Evolutionary conservation across 2,329 filamentous ascomycete genomes (phyloP).

Genomic region (Aspergillus thermomutatus): DNA sequence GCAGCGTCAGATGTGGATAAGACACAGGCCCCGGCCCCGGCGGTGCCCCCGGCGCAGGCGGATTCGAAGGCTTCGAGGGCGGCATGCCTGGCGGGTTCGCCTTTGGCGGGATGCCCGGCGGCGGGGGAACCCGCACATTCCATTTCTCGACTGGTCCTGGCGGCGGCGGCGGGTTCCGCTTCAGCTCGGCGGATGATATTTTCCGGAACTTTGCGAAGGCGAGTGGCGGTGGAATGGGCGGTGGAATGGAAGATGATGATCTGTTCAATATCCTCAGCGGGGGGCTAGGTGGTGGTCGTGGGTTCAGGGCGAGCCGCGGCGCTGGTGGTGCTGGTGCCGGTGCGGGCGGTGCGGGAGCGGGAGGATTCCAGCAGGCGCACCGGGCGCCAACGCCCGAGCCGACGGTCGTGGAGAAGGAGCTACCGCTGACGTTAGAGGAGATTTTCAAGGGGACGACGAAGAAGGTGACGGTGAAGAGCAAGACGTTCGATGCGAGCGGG

Average conservation of each 20-base stretch:
- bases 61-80: slow-evolving; percentile 58
- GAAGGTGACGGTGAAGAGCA: slow-evolving; percentile 98
- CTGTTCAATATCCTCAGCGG: slow-evolving; percentile 52
- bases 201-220: slow-evolving; percentile 78
- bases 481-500: slow-evolving; percentile 80
- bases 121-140: slow-evolving; percentile 47
- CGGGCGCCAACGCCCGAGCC: slow-evolving; percentile 69
- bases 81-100: slow-evolving; percentile 55
- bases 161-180: slow-evolving; percentile 70
- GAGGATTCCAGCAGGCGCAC: slow-evolving; percentile 28
- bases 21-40: slow-evolving; percentile 64
- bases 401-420: slow-evolving; percentile 80
- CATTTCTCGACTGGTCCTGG: slow-evolving; percentile 49
- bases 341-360: neutral
- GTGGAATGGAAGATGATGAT: slow-evolving; percentile 54
- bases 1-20: no score
- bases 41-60: slow-evolving; percentile 50
- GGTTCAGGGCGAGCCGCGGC: slow-evolving; percentile 27
- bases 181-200: slow-evolving; percentile 78
- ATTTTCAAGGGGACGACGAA: slow-evolving; percentile 83
- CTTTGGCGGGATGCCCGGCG: slow-evolving; percentile 50
- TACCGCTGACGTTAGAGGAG: slow-evolving; percentile 82
- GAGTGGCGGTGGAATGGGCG: slow-evolving; percentile 48
- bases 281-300: slow-evolving; percentile 40
- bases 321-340: slow-evolving; percentile 18